Base-by-base conservation (phyloP, 441 rosid genomes). In the Erodium chrysanthum region DNA sequence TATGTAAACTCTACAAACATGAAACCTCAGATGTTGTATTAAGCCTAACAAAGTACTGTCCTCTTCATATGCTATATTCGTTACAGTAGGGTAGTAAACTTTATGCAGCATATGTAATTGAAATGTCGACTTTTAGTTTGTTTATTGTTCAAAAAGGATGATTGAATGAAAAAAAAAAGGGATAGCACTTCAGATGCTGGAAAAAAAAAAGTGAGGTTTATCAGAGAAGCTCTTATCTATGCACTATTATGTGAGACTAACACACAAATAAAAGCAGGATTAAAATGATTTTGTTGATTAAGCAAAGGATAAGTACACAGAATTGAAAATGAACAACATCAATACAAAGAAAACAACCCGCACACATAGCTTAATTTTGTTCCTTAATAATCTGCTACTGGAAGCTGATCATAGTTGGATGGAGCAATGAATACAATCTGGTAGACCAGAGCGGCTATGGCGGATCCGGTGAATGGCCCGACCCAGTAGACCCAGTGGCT, bases 401-500 rank as follows among this genome's bases (percentile, higher is more conserved):
- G 84, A 65, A 85, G 77, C 70, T 72, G 80, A 66, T 85, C 86
- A 4, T 85, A 79, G 6, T 68, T 74, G 56, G 31, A 72, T 5
- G 75, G 79, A 54, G 69, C 65, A 35, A 79, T 83, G 78, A 83
- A 79, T 68, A 78, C 62, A 17, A 79, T 6, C 48, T 80, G 73
- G 75, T 85, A 85, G 67, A 81, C 74, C 0, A 76, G n/a, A 42
- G 84, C 85, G 0, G 89, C 88, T 33, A 85, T 82, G 46, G 78
- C 89, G 18, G 82, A 68, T 1, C 89, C 89, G 4, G 78, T 10
- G 52, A 83, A 78, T 10, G 86, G 86, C 4, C 89, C 89, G 6
- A 82, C 74, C 89, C 89, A 85, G 83, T 85, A 85, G 63, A 83
- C 77, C 89, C 89, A 85, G 80, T 85, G 86, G 84, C 68, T 76